phyloP scores from a whole-genome alignment of 345 rosid species.

The Citropsis articulata region DNA sequence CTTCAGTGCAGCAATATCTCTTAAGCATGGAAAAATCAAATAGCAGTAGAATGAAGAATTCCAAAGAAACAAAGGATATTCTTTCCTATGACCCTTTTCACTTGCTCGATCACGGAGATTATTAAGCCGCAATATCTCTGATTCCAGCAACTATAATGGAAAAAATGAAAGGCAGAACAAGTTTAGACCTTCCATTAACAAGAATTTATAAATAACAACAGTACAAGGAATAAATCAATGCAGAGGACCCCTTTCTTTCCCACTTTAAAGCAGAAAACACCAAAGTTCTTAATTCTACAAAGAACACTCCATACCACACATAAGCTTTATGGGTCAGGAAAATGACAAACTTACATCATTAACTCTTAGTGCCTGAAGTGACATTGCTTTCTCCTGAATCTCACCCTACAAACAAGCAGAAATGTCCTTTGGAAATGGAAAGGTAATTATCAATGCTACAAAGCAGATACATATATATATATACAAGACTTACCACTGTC shows the following conservation, averaged over 20 bases:
- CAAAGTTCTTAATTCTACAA: background rate
- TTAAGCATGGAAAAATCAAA: background rate
- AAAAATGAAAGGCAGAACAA: slow-evolving; percentile 6
- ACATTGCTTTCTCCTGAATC: slow-evolving; percentile 63
- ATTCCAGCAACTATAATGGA: slow-evolving; percentile 55
- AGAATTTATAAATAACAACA: background rate
- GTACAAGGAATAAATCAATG: background rate
- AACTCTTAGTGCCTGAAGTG: slow-evolving; percentile 59
- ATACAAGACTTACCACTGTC: slow-evolving; percentile 58
- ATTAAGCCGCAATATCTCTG: slow-evolving; percentile 57
- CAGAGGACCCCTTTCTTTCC: no score
- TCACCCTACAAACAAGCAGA: slow-evolving; percentile 56
- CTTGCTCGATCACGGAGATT: slow-evolving; percentile 89
- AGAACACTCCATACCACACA: background rate
- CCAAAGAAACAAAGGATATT: slow-evolving; percentile 74
- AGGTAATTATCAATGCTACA: slow-evolving; percentile 2
- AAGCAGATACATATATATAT: slow-evolving; percentile 9
- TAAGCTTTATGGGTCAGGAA: background rate
- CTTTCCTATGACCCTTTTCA: slow-evolving; percentile 68
- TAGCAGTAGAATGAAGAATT: slow-evolving; percentile 1
- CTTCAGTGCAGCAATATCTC: background rate
- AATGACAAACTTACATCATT: slow-evolving; percentile 52
- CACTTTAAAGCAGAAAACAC: background rate
- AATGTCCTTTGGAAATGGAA: slow-evolving; percentile 4
- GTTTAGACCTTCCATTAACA: background rate